Conservation (phyloP, 345 rosid genomes). For the Ailanthus altissimus region DNA sequence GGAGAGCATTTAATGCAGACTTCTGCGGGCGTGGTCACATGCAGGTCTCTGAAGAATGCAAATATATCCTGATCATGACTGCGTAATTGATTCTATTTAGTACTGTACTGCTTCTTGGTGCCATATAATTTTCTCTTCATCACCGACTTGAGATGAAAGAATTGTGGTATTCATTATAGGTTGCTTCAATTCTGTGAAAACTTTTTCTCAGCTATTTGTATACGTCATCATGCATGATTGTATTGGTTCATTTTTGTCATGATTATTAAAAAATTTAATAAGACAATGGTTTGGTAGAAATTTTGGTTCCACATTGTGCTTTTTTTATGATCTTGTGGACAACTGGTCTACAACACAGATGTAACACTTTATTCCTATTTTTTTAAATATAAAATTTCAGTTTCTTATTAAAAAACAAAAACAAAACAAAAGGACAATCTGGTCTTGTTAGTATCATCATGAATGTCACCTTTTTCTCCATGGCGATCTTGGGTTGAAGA, state of each 20-base stretch:
- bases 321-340: no score
- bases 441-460: background rate
- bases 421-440: background rate
- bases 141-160: background rate
- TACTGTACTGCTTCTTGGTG: background rate
- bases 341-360: no score
- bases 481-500: background rate
- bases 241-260: background rate
- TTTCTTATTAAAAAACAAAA: no score
- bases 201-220: background rate
- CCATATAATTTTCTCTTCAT: background rate
- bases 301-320: no score
- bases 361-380: no score
- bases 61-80: slow-evolving; percentile 55
- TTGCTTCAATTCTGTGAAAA: background rate
- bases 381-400: no score
- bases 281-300: background rate
- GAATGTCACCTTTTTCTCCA: background rate
- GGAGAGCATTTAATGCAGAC: slow-evolving; percentile 66
- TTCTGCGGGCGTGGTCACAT: slow-evolving; percentile 62
- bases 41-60: slow-evolving; percentile 61
- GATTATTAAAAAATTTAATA: background rate
- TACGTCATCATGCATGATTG: background rate
- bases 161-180: background rate
- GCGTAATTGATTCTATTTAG: background rate